Conservation (phyloP, 257 asterid genomes). For the Fraxinus anomala region DNA sequence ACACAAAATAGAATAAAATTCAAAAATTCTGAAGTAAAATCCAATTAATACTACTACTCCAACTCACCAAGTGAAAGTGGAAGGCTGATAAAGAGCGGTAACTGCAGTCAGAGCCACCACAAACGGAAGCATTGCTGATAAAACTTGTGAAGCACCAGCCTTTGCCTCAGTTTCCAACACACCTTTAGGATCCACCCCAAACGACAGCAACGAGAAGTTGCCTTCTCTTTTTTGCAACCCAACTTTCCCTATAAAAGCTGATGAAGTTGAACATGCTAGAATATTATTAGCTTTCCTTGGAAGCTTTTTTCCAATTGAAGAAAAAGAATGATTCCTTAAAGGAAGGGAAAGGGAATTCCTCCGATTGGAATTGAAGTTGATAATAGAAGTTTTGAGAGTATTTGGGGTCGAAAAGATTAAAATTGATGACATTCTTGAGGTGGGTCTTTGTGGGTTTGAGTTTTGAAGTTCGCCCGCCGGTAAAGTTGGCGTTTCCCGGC, state of each 20-base stretch:
- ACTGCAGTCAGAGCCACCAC: conserved; percentile 88
- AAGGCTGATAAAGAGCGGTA: conserved; percentile 83
- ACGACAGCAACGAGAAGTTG: conserved; percentile 66
- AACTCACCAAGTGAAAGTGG: conserved; percentile 91
- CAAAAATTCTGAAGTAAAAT: background rate
- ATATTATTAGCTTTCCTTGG: conserved; percentile 24
- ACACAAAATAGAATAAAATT: background rate
- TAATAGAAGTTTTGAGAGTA: conserved; percentile 23
- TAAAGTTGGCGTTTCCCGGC: conserved; percentile 38
- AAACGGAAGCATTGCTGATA: conserved; percentile 87
- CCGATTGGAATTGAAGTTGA: conserved; percentile 19
- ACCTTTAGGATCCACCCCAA: conserved; percentile 50
- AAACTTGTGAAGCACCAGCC: conserved; percentile 56
- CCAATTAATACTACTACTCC: conserved; percentile 8
- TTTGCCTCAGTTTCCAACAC: conserved; percentile 44
- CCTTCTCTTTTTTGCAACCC: conserved; percentile 65
- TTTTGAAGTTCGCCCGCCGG: conserved; percentile 35
- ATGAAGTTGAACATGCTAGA: conserved; percentile 67
- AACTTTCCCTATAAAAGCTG: conserved; percentile 72
- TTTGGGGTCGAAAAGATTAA: conserved; percentile 36
- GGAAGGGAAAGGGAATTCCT: conserved; percentile 20
- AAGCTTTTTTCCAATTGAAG: conserved; percentile 17
- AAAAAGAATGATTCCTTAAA: conserved; percentile 18
- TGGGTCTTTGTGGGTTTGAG: background rate
- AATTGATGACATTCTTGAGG: conserved; percentile 38